Evolutionary conservation across 352 stramenopile species (phyloP).

Genomic region (Plasmopara muralis): DNA sequence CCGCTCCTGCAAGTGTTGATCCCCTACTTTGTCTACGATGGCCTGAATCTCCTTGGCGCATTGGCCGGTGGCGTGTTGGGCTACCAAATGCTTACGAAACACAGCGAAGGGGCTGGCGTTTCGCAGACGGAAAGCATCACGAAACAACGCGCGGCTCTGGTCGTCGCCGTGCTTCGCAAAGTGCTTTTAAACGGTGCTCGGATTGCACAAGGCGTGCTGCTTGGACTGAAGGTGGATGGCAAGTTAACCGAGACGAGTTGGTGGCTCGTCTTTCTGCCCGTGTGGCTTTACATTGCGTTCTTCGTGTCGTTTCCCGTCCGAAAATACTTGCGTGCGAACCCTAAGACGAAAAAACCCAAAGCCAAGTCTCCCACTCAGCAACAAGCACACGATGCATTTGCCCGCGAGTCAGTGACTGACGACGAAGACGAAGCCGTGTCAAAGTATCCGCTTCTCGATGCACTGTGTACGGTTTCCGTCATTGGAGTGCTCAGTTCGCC

Average conservation of each 20-base stretch:
- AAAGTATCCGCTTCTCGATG: constrained; percentile 53
- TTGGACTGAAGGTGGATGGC: constrained; percentile 66
- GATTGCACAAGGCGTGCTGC: constrained; percentile 52
- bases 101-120: constrained; percentile 65
- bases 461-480: constrained; percentile 47
- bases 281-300: constrained; percentile 71
- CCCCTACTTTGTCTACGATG: constrained; percentile 77
- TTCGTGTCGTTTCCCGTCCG: constrained; percentile 47
- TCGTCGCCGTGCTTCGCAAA: constrained; percentile 31
- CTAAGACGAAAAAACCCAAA: constrained; percentile 34
- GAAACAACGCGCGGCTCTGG: constrained; percentile 39
- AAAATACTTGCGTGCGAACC: constrained; percentile 44
- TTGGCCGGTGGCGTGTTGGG: constrained; percentile 46
- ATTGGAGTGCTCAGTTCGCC: constrained; percentile 57
- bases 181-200: constrained; percentile 45
- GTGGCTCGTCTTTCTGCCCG: constrained; percentile 74
- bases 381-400: constrained; percentile 63
- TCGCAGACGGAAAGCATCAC: constrained; percentile 67
- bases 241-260: constrained; percentile 47
- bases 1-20: constrained; percentile 56
- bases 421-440: constrained; percentile 44
- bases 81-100: constrained; percentile 66
- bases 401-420: constrained; percentile 58
- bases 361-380: constrained; percentile 27
- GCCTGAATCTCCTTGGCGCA: constrained; percentile 61